Evolutionary conservation across 257 asterid genomes (phyloP), one percentile per base, ranked within the genome.

Genomic region (Thymus quinquecostatus): DNA sequence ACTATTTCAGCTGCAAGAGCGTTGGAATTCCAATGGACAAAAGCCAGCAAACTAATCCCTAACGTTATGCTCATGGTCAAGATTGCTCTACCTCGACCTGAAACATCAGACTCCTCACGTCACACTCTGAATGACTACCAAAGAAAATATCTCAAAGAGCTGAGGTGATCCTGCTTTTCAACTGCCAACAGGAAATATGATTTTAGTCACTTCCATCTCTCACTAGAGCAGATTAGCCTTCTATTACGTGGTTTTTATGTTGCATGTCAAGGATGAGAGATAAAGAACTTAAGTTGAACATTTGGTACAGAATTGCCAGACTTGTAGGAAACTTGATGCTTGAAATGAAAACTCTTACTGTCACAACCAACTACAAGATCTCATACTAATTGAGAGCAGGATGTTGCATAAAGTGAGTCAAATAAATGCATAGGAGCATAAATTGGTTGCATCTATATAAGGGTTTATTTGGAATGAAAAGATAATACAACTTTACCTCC

Each of bases 401-500:
- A 21, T 21, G 21, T 21, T 21, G 21, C 21, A 21, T 21, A 50
- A 36, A 53, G 29, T 14, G 34, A 73, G 45, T 14, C 55, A 34
- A 57, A 68, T 43, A 55, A 68, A 60, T 50, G 32, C 30, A 56
- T n/a, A 21, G 68, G 64, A 60, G 56, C 70, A 68, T 50, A 41
- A 47, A 66, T 60, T 48, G 54, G 64, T 48, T 59, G 70, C 40
- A 54, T 36, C 60, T 47, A 61, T 32, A 57, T 47, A 43, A 60
- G 66, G 53, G 54, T 64, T 21, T 21, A 50, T 64, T 33, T 45
- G 33, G 10, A 43, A 65, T 58, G 68, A 62, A 56, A 76, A 55
- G 45, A 76, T 55, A 60, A 62, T n/a, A 70, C 49, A 67, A 60
- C 28, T 61, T 44, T 85, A 95, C 99, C 99, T 95, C 99, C 82